Percentiles rank a stretch among this genome's conserved stretches.
These are phyloP conservation scores for Exidia glandulosa DNA, from an alignment of 768 basidiomycete species.

Conservation along the genomic window DNA sequence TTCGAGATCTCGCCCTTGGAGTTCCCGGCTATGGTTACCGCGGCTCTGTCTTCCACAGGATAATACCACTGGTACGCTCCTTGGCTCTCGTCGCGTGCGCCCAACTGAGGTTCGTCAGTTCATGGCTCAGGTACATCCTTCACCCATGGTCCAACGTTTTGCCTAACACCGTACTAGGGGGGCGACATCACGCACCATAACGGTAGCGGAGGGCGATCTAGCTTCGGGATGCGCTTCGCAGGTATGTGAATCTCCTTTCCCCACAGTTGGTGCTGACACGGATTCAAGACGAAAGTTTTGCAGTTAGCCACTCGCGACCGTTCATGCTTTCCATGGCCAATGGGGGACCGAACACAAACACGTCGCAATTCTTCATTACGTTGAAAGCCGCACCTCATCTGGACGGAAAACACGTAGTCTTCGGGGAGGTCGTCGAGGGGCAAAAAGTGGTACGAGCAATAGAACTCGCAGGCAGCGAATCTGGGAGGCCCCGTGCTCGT, in stretches of 20 bases:
- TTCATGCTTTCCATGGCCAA: slow-evolving; percentile 39
- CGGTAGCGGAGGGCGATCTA: slow-evolving; percentile 25
- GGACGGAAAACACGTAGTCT: slow-evolving; percentile 13
- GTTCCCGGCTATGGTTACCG: slow-evolving; percentile 20
- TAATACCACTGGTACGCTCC: slow-evolving; percentile 17
- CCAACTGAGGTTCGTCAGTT: neutral
- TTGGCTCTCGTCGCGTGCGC: neutral
- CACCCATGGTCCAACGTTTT: neutral
- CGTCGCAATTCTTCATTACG: slow-evolving; percentile 33
- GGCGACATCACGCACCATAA: slow-evolving; percentile 21
- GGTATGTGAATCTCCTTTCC: slow-evolving; percentile 45
- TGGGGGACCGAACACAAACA: slow-evolving; percentile 28
- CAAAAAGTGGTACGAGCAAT: slow-evolving; percentile 18
- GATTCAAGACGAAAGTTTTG: slow-evolving; percentile 15
- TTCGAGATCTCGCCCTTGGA: slow-evolving; percentile 2
- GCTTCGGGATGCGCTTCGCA: slow-evolving; percentile 26
- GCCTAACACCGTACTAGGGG: neutral
- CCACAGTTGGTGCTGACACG: slow-evolving; percentile 17
- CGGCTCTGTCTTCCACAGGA: slow-evolving; percentile 24
- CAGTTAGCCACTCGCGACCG: slow-evolving; percentile 14
- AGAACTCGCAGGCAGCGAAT: slow-evolving; percentile 4
- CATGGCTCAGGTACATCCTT: neutral
- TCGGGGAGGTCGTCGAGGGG: slow-evolving; percentile 1
- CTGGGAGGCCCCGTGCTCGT: neutral
- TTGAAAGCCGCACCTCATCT: slow-evolving; percentile 22